Conservation (phyloP, 306 rosid genomes). For the Calophaca sinica region DNA sequence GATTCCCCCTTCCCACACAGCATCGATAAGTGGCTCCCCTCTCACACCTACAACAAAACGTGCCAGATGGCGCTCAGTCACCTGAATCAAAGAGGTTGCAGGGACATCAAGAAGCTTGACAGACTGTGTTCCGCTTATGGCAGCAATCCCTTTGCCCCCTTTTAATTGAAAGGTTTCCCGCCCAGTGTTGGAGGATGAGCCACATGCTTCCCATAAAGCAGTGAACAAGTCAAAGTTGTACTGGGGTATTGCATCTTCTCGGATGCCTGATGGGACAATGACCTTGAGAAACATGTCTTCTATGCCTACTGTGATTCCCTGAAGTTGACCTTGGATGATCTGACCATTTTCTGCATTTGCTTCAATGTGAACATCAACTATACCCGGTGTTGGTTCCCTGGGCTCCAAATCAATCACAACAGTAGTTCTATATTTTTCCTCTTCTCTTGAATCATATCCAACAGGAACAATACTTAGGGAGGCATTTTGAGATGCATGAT, state of each 20-base stretch:
- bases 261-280: constrained; percentile 66
- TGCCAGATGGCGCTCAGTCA: constrained; percentile 76
- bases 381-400: constrained; percentile 91
- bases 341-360: constrained; percentile 84
- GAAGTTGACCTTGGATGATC: constrained; percentile 84
- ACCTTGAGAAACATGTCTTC: constrained; percentile 97
- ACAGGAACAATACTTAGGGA: constrained; percentile 76
- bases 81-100: constrained; percentile 70
- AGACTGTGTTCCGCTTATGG: constrained; percentile 85
- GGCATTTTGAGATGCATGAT: constrained; percentile 51
- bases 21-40: constrained; percentile 77
- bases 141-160: constrained; percentile 90
- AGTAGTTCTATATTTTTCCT: constrained; percentile 63
- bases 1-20: constrained; percentile 70
- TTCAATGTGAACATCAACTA: constrained; percentile 81
- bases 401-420: constrained; percentile 87
- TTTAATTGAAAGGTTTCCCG: constrained; percentile 81
- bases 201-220: constrained; percentile 98
- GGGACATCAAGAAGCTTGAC: constrained; percentile 88
- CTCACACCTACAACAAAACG: constrained; percentile 77
- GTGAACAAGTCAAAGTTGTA: constrained; percentile 74
- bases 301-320: constrained; percentile 78
- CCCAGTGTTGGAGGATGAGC: constrained; percentile 75
- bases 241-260: constrained; percentile 55
- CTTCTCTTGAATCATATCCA: constrained; percentile 62